Evolutionary conservation across 352 stramenopile species (phyloP).

Genomic region (Globisporangium takayamanum): DNA sequence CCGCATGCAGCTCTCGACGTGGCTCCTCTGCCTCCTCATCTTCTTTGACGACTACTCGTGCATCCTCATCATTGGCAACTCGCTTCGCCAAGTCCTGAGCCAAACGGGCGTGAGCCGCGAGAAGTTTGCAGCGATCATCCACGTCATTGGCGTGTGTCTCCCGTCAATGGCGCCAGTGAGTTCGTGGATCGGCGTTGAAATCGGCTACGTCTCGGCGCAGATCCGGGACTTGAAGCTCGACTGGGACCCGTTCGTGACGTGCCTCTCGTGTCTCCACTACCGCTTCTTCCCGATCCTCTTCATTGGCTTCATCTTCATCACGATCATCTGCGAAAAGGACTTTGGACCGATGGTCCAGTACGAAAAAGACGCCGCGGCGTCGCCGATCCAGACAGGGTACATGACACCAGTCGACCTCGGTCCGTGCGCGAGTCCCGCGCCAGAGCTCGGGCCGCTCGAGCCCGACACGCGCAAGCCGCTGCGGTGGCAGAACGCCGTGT

Average conservation of each 20-base stretch:
- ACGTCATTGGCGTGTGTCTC: slow-evolving; percentile 82
- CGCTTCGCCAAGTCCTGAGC: slow-evolving; percentile 72
- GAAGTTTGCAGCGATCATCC: slow-evolving; percentile 88
- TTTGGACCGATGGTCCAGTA: slow-evolving; percentile 86
- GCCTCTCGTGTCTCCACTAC: slow-evolving; percentile 77
- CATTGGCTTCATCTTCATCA: slow-evolving; percentile 88
- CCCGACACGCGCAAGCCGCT: slow-evolving; percentile 66
- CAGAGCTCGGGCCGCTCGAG: slow-evolving; percentile 60
- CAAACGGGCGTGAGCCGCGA: slow-evolving; percentile 80
- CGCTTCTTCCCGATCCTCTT: slow-evolving; percentile 87
- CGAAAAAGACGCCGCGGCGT: slow-evolving; percentile 72
- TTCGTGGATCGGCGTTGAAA: slow-evolving; percentile 88
- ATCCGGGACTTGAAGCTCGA: slow-evolving; percentile 68
- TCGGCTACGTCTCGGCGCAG: slow-evolving; percentile 80
- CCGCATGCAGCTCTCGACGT: slow-evolving; percentile 80
- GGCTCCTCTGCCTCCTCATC: slow-evolving; percentile 78
- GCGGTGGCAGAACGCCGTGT: slow-evolving; percentile 79
- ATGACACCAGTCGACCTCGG: slow-evolving; percentile 55
- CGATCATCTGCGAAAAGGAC: slow-evolving; percentile 84
- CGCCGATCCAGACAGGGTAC: slow-evolving; percentile 53
- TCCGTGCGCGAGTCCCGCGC: slow-evolving; percentile 63
- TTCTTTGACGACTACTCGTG: slow-evolving; percentile 93
- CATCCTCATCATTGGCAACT: slow-evolving; percentile 88
- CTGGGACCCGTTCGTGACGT: slow-evolving; percentile 87
- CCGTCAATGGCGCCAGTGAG: slow-evolving; percentile 86